Evolutionary conservation across 169 alveolate species (phyloP).

Genomic region (Cyclospora cayetanensis): DNA sequence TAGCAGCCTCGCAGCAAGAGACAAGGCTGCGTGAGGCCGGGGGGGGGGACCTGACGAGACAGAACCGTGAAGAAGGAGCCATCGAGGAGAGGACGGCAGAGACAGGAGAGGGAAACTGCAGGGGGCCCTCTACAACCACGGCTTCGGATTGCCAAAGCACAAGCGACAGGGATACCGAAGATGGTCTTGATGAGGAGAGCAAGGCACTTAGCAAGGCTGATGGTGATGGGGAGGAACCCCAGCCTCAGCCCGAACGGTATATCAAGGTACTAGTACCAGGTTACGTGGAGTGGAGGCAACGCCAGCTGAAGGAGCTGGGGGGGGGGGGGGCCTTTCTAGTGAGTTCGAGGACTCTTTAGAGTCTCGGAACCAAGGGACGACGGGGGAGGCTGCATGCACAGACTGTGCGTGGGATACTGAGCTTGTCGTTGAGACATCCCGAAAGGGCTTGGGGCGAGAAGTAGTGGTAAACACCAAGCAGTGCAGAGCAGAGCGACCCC

Average conservation of each 20-base stretch:
- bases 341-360: background rate
- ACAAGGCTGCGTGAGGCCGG: background rate
- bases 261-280: conserved; percentile 18
- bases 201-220: no score
- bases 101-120: no score
- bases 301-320: background rate
- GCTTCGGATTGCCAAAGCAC: no score
- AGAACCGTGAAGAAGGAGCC: no score
- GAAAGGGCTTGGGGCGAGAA: background rate
- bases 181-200: no score
- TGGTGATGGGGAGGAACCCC: no score
- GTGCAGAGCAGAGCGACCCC: conserved; percentile 70
- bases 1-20: no score
- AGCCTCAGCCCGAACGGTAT: no score
- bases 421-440: background rate
- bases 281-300: background rate
- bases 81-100: no score
- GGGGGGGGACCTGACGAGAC: background rate
- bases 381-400: background rate
- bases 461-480: conserved; percentile 69
- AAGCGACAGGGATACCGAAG: background rate
- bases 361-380: background rate
- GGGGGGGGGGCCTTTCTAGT: background rate
- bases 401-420: background rate
- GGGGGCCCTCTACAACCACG: no score